A percentile compares a stretch with the other conserved stretches of the same genome.
phyloP scores from a whole-genome alignment of 2,329 filamentous ascomycete genomes.

The Neofusicoccum cordaticola region DNA sequence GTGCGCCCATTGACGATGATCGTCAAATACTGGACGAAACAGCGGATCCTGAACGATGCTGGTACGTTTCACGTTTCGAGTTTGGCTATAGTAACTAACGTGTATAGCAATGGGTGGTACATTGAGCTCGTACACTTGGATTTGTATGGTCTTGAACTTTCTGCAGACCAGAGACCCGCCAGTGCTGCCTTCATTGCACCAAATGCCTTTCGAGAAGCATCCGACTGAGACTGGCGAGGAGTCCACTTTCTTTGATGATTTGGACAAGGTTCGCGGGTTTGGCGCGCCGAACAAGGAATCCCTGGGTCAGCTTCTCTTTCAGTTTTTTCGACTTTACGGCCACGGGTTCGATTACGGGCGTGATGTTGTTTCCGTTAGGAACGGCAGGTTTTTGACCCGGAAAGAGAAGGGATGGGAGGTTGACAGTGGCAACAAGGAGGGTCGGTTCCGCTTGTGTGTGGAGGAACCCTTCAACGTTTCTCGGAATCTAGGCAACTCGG shows the following conservation, averaged over 20 bases:
- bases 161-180: constrained; percentile 83
- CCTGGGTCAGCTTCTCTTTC: constrained; percentile 81
- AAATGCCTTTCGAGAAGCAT: constrained; percentile 62
- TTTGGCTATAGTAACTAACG: constrained; percentile 16
- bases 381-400: constrained; percentile 75
- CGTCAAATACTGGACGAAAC: constrained; percentile 95
- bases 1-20: constrained; percentile 94
- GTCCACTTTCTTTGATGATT: constrained; percentile 82
- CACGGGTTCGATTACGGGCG: constrained; percentile 90
- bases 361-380: constrained; percentile 77
- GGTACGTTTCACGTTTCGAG: constrained; percentile 57
- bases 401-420: constrained; percentile 86
- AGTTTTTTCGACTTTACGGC: constrained; percentile 93
- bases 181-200: constrained; percentile 81
- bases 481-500: constrained; percentile 92
- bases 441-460: constrained; percentile 76
- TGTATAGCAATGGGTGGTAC: constrained; percentile 80
- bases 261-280: constrained; percentile 70
- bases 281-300: constrained; percentile 78
- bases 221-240: constrained; percentile 62
- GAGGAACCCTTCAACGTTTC: constrained; percentile 93
- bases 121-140: constrained; percentile 98
- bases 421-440: constrained; percentile 46
- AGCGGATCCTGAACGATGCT: constrained; percentile 90
- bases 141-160: constrained; percentile 96